phyloP scores from a whole-genome alignment of 2,329 filamentous ascomycete species.

The Hypoxylon sp. region DNA sequence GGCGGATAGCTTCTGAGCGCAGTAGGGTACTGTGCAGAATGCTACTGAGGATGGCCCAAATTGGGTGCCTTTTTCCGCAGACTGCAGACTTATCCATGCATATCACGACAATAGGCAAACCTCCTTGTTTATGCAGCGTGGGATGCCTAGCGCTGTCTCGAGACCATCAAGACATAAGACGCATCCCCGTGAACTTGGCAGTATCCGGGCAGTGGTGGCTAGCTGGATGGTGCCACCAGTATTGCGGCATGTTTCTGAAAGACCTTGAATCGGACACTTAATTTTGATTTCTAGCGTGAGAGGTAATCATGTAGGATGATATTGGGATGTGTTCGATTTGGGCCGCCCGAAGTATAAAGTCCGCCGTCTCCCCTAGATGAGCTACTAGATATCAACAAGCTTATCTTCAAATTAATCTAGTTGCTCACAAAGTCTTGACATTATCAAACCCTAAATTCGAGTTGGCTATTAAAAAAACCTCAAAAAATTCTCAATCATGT shows the following conservation, averaged over 20 bases:
- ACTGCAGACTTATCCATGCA: not conserved
- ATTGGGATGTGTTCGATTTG: not conserved
- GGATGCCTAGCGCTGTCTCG: not conserved
- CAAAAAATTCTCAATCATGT: not conserved
- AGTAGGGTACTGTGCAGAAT: not conserved
- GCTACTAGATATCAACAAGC: not conserved
- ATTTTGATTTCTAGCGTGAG: not conserved
- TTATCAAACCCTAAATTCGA: not conserved
- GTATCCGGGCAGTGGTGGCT: not conserved
- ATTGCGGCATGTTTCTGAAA: not conserved
- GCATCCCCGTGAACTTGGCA: not conserved
- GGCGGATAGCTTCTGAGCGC: not conserved
- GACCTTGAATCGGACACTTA: not conserved
- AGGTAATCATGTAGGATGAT: not conserved
- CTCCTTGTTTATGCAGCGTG: not conserved
- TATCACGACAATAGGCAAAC: not conserved
- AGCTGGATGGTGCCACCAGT: not conserved
- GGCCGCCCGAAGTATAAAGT: conserved; percentile 1
- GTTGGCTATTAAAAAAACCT: not conserved
- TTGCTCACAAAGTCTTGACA: not conserved
- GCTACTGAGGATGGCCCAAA: not conserved
- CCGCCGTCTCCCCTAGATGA: not conserved
- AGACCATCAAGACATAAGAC: not conserved
- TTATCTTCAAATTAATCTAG: not conserved
- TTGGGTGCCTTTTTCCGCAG: not conserved